phyloP scores from a whole-genome alignment of 768 basidiomycete species.

The Trametes villosa region DNA sequence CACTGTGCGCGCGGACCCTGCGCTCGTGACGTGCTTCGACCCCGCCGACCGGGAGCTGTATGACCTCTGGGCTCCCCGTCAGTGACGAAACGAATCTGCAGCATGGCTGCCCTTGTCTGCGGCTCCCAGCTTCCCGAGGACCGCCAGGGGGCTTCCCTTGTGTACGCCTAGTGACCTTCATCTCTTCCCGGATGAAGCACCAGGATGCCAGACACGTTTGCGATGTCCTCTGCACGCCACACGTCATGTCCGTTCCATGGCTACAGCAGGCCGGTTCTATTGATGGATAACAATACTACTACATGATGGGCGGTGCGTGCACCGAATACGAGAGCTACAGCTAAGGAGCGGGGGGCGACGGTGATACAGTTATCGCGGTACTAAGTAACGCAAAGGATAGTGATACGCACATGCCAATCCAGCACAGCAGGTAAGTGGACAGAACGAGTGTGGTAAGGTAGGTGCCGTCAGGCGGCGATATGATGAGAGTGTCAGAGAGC shows the following conservation, averaged over 20 bases:
- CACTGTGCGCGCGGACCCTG: slow-evolving; percentile 64
- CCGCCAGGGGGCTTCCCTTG: too few relatives aligned
- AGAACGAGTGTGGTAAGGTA: slow-evolving; percentile 12
- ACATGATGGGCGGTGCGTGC: background rate
- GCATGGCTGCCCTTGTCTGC: background rate
- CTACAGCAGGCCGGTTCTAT: slow-evolving; percentile 5
- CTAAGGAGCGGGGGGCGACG: background rate
- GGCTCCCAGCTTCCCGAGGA: background rate
- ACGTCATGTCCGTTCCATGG: slow-evolving; percentile 5
- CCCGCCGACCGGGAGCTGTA: slow-evolving; percentile 77
- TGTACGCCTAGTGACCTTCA: background rate
- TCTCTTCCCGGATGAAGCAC: background rate
- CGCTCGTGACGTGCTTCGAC: slow-evolving; percentile 76
- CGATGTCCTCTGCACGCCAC: background rate
- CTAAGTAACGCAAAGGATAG: slow-evolving; percentile 4
- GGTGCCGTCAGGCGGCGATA: too few relatives aligned
- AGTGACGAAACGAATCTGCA: slow-evolving; percentile 9
- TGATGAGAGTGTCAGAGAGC: background rate
- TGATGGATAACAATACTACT: slow-evolving; percentile 7
- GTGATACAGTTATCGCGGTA: background rate
- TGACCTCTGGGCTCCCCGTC: slow-evolving; percentile 70
- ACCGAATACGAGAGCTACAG: slow-evolving; percentile 6
- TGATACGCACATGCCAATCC: slow-evolving; percentile 1
- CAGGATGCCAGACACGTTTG: background rate
- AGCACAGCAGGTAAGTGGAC: background rate